Percentiles rank a stretch among this genome's conserved stretches.
These are phyloP conservation scores for Pseudogymnoascus sp. DNA, from an alignment of 2,329 filamentous ascomycete genomes.

Conservation along the genomic window DNA sequence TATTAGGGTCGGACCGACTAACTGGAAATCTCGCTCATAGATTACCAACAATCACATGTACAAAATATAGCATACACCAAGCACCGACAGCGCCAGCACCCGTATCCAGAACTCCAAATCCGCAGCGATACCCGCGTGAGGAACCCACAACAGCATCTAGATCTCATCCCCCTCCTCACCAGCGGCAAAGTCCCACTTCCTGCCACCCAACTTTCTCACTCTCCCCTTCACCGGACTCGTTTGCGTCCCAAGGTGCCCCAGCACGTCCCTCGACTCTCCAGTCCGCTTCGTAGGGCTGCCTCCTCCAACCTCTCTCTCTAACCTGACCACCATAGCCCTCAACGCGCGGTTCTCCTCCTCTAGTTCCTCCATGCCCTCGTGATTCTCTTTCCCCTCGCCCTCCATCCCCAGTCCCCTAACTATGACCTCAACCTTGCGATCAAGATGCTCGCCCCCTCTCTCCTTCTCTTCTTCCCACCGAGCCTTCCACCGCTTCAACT, in stretches of 20 bases:
- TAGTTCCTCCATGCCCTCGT: slow-evolving; percentile 55
- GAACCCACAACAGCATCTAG: not conserved
- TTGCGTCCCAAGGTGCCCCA: not conserved
- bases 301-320: not conserved
- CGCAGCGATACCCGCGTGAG: not conserved
- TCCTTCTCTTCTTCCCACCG: slow-evolving; percentile 73
- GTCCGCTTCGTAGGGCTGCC: not conserved
- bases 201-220: not conserved
- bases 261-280: not conserved
- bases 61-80: not conserved
- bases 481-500: slow-evolving; percentile 74
- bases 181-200: slow-evolving; percentile 2
- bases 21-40: slow-evolving; percentile 2
- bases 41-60: not conserved
- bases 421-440: slow-evolving; percentile 75
- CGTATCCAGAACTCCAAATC: not conserved
- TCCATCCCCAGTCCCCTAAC: slow-evolving; percentile 43
- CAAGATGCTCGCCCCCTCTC: slow-evolving; percentile 73
- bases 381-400: slow-evolving; percentile 44
- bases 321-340: slow-evolving; percentile 27
- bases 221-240: not conserved
- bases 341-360: slow-evolving; percentile 66
- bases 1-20: not conserved
- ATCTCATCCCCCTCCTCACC: not conserved
- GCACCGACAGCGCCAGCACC: not conserved